Evolutionary conservation across 371 early-diverging fungal genomes (phyloP).

Genomic region (Mucor plumbeus): DNA sequence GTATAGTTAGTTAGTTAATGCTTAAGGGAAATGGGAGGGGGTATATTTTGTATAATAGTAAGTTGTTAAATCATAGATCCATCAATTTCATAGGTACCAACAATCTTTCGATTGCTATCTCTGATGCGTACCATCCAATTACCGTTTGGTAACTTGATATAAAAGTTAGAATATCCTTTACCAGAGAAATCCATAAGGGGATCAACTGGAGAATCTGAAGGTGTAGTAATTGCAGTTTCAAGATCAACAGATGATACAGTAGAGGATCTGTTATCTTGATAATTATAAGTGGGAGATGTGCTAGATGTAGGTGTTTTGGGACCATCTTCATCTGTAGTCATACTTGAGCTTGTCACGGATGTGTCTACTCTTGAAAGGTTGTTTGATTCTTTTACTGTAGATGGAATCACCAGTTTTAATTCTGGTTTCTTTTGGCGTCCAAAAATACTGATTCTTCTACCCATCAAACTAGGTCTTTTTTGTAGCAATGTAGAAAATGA

Average conservation of each 20-base stretch:
- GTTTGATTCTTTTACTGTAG: background rate
- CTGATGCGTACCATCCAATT: conserved; percentile 42
- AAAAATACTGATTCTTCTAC: conserved; percentile 19
- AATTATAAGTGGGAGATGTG: background rate
- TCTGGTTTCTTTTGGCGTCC: conserved; percentile 12
- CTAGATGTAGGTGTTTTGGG: conserved; percentile 8
- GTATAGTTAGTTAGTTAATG: background rate
- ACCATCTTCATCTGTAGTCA: conserved; percentile 4
- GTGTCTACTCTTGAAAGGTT: conserved; percentile 13
- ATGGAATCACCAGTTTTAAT: conserved; percentile 13
- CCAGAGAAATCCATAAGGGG: conserved; percentile 20
- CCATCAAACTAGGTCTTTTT: conserved; percentile 24
- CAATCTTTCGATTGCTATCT: conserved; percentile 38
- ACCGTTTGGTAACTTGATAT: conserved; percentile 43
- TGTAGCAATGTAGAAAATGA: conserved; percentile 29
- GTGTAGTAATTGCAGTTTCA: conserved; percentile 15
- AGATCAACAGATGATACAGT: conserved; percentile 11
- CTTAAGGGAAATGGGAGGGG: background rate
- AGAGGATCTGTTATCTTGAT: background rate
- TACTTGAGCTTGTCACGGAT: conserved; percentile 15
- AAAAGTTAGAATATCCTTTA: conserved; percentile 44
- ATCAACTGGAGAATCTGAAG: background rate
- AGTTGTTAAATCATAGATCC: conserved; percentile 38
- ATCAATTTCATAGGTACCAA: conserved; percentile 44
- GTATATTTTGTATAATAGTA: background rate